A percentile compares a stretch with the other conserved stretches of the same genome.
These are phyloP conservation scores for Emericellopsis atlantica DNA, from an alignment of 2,329 filamentous ascomycete species.

Conservation along the genomic window DNA sequence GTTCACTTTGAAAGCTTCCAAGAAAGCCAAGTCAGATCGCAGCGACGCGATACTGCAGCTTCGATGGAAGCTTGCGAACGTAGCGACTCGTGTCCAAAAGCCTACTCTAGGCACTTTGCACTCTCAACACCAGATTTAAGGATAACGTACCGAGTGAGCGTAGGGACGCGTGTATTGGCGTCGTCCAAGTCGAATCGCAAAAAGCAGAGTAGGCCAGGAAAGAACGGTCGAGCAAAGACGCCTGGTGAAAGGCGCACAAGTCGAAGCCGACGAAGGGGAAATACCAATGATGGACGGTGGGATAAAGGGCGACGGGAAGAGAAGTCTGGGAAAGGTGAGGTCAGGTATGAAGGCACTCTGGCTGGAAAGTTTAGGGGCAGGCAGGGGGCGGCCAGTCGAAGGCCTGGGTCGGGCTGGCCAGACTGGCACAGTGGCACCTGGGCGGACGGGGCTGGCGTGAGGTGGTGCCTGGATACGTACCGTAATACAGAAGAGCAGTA, in stretches of 20 bases:
- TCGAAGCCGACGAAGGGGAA: slow-evolving; percentile 1
- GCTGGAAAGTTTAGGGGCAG: slow-evolving; percentile 3
- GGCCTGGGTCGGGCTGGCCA: no score
- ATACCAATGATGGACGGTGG: slow-evolving; percentile 2
- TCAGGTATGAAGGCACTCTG: slow-evolving; percentile 1
- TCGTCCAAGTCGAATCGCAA: slow-evolving; percentile 1
- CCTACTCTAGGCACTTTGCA: no score
- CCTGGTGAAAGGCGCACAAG: not conserved
- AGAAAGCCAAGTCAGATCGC: no score
- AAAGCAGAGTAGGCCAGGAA: slow-evolving; percentile 3
- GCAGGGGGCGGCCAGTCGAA: not conserved
- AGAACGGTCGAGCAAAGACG: slow-evolving; percentile 1
- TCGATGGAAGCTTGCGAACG: no score
- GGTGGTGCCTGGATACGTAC: not conserved
- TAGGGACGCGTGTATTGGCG: slow-evolving; percentile 2
- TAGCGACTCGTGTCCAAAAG: no score
- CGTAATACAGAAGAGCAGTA: no score
- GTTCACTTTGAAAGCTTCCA: no score
- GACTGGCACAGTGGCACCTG: not conserved
- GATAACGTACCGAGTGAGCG: slow-evolving; percentile 1
- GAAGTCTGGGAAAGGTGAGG: slow-evolving; percentile 2
- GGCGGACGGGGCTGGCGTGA: not conserved
- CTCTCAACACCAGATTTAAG: no score
- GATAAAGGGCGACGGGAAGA: slow-evolving; percentile 1
- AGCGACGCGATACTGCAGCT: no score